Conservation (phyloP, 1,284 basidiomycete species). For the Rhizoctonia solani region DNA sequence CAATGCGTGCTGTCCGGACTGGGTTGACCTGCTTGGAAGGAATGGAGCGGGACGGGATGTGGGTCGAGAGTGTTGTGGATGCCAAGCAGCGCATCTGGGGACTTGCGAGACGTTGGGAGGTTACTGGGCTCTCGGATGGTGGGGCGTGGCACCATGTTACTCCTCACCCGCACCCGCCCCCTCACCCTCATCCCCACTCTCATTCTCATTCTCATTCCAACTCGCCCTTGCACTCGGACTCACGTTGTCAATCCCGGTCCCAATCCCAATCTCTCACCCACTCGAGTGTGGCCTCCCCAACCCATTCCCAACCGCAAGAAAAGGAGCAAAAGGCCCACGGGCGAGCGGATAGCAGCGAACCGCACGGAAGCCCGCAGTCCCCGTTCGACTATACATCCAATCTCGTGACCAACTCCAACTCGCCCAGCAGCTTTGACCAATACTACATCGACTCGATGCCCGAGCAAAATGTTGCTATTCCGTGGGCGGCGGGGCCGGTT, state of each 20-base stretch:
- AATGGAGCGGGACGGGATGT: conserved; percentile 12
- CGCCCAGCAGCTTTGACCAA: neutral
- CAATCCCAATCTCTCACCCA: no score
- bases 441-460: conserved; percentile 16
- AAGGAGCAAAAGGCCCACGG: no score
- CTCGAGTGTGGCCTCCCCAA: no score
- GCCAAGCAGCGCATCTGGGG: conserved; percentile 19
- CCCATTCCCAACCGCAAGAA: no score
- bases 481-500: conserved; percentile 9
- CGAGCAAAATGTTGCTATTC: neutral
- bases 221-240: no score
- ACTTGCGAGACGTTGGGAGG: conserved; percentile 12
- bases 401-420: neutral
- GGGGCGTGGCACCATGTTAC: neutral
- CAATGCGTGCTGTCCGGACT: conserved; percentile 21
- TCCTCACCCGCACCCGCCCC: neutral
- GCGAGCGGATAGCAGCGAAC: no score
- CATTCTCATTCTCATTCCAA: no score
- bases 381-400: neutral
- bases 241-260: no score
- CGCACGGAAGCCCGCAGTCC: no score
- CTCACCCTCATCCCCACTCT: no score
- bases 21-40: conserved; percentile 11
- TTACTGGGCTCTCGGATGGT: neutral
- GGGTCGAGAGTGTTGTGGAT: conserved; percentile 13